Evolutionary conservation across 192 early-diverging fungal genomes (phyloP), one percentile per base, ranked within the genome.

Genomic region (Backusella luteola): DNA sequence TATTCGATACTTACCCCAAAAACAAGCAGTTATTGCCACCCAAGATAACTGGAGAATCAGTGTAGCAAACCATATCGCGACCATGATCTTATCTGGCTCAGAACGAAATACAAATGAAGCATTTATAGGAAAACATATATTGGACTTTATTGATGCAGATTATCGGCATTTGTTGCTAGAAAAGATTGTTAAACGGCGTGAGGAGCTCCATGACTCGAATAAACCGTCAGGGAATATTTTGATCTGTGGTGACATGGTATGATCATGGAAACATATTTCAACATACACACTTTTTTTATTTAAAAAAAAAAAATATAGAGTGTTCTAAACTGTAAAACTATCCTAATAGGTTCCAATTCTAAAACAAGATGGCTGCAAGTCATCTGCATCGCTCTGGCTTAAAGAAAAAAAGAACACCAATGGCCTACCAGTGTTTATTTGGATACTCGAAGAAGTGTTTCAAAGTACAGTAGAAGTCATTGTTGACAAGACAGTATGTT

Each of bases 391-490:
- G 11, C 77, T 91, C 19, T 91, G 90, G 90, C 81, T 91, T 42
- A 91, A 91, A 52, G 85, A 83, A 41, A 87, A 88, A 68, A 84
- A 67, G 44, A 85, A 84, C 53, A 74, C 70, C 34, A 63, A 80
- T 44, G 88, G 85, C 0, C 66, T 81, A 49, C 67, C 79, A 0
- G 74, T 91, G 17, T 85, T 85, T 34, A 91, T 91, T 19, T 91
- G 89, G 89, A 88, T 91, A 23, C 85, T 91, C 73, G 88, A 91
- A 76, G 85, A 89, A 69, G 86, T 89, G 34, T 80, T 83, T 38
- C 88, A 91, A 75, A 75, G 76, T 34, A 67, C 77, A 21, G 73
- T 78, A 14, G 35, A 73, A 19, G 67, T 77, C 32, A n/a, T 66
- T 44, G 66, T 81, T 1, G 66, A 81, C 69, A 41, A 39, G 4